phyloP scores from a whole-genome alignment of 1,284 basidiomycete species.

The Fomitopsis betulina region DNA sequence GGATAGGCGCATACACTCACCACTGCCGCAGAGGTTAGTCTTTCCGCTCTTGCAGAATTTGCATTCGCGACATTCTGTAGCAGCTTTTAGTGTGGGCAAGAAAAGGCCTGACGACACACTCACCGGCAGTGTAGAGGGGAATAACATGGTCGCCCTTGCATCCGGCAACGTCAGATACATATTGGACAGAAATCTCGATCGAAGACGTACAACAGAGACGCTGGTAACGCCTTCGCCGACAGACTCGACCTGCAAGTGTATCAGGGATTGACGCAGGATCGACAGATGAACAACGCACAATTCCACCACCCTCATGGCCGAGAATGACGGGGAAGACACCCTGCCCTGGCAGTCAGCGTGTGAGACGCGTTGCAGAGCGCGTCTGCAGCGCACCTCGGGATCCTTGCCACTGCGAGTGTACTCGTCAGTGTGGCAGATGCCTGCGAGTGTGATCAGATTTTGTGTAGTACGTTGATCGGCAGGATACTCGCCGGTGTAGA shows the following conservation, averaged over 20 bases:
- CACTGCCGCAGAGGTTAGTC: conserved; percentile 92
- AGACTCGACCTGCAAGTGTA: conserved; percentile 74
- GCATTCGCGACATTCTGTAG: conserved; percentile 86
- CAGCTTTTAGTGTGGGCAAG: conserved; percentile 8
- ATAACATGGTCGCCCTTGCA: conserved; percentile 88
- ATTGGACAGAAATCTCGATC: background rate
- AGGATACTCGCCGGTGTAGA: conserved; percentile 70
- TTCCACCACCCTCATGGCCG: conserved; percentile 86
- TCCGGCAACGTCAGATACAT: background rate
- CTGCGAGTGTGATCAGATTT: conserved; percentile 29
- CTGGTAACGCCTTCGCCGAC: conserved; percentile 90
- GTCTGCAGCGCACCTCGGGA: conserved; percentile 61
- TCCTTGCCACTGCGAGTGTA: conserved; percentile 97
- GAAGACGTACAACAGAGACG: conserved; percentile 56
- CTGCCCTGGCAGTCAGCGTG: conserved; percentile 30
- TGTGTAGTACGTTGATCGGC: conserved; percentile 1
- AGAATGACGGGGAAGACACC: conserved; percentile 95
- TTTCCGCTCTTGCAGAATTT: conserved; percentile 99
- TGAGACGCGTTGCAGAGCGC: conserved; percentile 6
- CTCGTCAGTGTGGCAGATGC: conserved; percentile 98
- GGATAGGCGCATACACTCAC: conserved; percentile 32
- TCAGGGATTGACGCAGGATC: background rate
- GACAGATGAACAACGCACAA: conserved; percentile 43
- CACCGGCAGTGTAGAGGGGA: conserved; percentile 89
- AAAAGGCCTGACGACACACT: conserved; percentile 13